A percentile compares a stretch with the other conserved stretches of the same genome.
Evolutionary conservation across 2,329 filamentous ascomycete species (phyloP).

Genomic region (Hypocreales sp.): DNA sequence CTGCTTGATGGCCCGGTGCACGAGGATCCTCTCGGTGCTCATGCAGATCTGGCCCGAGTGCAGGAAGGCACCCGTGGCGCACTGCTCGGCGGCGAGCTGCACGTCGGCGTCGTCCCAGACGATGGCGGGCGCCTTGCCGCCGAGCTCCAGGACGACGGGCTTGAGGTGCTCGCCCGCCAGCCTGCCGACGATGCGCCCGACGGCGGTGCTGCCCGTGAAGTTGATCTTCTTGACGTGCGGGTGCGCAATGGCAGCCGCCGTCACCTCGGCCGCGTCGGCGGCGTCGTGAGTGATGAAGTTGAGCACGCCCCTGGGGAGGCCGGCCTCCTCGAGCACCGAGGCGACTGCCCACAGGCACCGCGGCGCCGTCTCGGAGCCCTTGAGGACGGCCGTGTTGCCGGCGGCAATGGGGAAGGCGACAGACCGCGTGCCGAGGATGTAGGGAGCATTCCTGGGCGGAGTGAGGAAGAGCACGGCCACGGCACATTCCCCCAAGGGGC

Average conservation of each 20-base stretch:
- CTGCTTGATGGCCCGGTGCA: conserved; percentile 30
- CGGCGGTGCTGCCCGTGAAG: conserved; percentile 65
- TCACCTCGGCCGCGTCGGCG: conserved; percentile 51
- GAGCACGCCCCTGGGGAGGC: conserved; percentile 58
- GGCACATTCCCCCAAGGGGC: no score
- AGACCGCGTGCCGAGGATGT: conserved; percentile 35
- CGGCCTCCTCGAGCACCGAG: conserved; percentile 53
- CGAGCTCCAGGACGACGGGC: conserved; percentile 66
- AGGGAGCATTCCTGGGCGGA: conserved; percentile 35
- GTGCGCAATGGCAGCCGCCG: conserved; percentile 50
- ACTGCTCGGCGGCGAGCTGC: conserved; percentile 51
- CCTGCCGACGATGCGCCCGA: conserved; percentile 58
- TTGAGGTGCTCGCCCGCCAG: conserved; percentile 62
- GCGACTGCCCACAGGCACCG: conserved; percentile 47
- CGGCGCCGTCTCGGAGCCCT: conserved; percentile 54
- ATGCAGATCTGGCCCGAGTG: conserved; percentile 75
- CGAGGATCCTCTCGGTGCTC: conserved; percentile 60
- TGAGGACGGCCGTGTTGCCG: conserved; percentile 64
- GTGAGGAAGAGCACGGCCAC: neutral
- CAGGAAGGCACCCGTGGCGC: conserved; percentile 55
- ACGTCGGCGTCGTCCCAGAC: conserved; percentile 71
- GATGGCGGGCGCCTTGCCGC: conserved; percentile 67
- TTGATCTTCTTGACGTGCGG: conserved; percentile 63
- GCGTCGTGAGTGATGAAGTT: conserved; percentile 56
- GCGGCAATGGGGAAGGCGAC: conserved; percentile 54